Evolutionary conservation across 371 early-diverging fungal species (phyloP).

Genomic region (Choanephora cucurbitarum): DNA sequence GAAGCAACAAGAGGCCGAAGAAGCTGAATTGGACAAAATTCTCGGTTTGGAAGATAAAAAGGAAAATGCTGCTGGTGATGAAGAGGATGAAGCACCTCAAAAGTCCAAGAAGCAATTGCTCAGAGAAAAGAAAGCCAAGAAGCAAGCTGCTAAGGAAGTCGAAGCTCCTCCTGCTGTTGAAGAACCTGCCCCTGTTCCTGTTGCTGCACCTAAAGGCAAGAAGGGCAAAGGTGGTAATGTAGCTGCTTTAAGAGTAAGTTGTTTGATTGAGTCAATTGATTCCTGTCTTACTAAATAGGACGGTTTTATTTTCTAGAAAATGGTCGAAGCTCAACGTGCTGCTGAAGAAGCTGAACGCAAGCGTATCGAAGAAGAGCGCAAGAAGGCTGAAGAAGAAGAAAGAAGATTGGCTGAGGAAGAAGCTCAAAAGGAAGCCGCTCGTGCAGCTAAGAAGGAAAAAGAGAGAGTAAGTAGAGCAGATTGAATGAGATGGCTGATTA

Average conservation of each 20-base stretch:
- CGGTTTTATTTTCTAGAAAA: constrained; percentile 33
- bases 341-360: constrained; percentile 53
- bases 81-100: constrained; percentile 10
- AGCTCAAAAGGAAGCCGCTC: constrained; percentile 48
- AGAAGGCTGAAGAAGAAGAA: constrained; percentile 48
- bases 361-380: constrained; percentile 42
- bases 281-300: not conserved
- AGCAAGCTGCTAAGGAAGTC: constrained; percentile 32
- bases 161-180: constrained; percentile 29
- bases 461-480: constrained; percentile 42
- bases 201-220: constrained; percentile 35
- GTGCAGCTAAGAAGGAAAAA: constrained; percentile 44
- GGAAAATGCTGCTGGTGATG: constrained; percentile 8
- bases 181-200: constrained; percentile 28
- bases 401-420: constrained; percentile 46
- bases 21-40: constrained; percentile 37
- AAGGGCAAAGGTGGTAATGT: constrained; percentile 48
- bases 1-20: constrained; percentile 41
- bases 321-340: constrained; percentile 53
- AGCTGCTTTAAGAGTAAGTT: constrained; percentile 53
- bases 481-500: too few relatives aligned
- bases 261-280: not conserved
- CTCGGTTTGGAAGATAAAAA: constrained; percentile 32
- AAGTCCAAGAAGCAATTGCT: constrained; percentile 39
- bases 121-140: constrained; percentile 46